Base-by-base conservation (phyloP, 1,139 yeast genomes). In the Blastobotrys proliferans region DNA sequence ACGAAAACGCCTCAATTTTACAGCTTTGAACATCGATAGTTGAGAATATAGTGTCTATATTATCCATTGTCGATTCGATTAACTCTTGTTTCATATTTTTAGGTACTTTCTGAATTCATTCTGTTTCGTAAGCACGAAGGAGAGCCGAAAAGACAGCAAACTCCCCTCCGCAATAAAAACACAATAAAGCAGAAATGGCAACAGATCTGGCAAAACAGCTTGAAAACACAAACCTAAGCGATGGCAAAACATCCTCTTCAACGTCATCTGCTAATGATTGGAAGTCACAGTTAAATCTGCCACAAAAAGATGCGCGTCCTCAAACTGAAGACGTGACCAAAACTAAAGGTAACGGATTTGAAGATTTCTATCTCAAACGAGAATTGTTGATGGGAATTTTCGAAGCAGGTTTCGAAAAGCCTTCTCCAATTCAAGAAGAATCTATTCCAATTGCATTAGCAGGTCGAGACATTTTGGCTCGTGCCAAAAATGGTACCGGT, bases 401-500 rank as follows among this genome's bases (percentile, higher is more conserved):
- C 62, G 99, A 94, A 66, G 97, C 98, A 1, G 98, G 99, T 36
- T 92, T 92, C 61, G 99, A 92, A 64, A 87, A 85, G 62, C 98
- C 99, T 8, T 87, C 97, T 18, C 98, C 99, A 17, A 88, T 92
- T 60, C 99, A 92, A 69, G 97, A 92, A 70, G 98, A 90, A 65
- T 80, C 96, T 11, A 92, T 92, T 48, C 98, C 98, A 3, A 85
- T 88, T 63, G 97, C 97, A 1, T 74, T 92, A 41, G 83, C 94
- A 39, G 97, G 98, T 41, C 81, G 96, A 69, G 98, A 92, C 67
- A 85, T 94, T 50, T 76, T 92, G 53, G 99, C 99, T 13, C 79
- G 98, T 69, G 98, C 99, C 38, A 94, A 92, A 65, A 94, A 94
- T 65, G 98, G 98, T 54, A 92, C 98, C 1, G 98, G 98, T 56